Base-by-base conservation (phyloP, 345 rosid species). In the Lepidium aucheri region DNA sequence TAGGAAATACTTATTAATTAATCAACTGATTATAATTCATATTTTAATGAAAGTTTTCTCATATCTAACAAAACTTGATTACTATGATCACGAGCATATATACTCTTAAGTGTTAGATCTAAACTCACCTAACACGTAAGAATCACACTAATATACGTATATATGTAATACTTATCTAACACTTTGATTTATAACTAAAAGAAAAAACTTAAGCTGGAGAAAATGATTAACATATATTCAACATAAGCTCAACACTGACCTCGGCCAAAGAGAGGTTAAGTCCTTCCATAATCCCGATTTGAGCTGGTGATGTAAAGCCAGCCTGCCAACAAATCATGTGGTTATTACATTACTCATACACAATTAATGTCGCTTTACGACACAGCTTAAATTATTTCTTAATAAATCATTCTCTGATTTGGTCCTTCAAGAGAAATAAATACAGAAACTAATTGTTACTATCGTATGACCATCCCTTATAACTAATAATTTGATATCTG, bases 221-320 rank as follows among this genome's bases (percentile, higher is more conserved):
- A n/a, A n/a, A n/a, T n/a, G n/a, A n/a, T n/a, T n/a, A n/a, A n/a
- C n/a, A n/a, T n/a, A n/a, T 61, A 43, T 16, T 5, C 18, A 51
- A 9, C 18, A 24, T 24, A 3, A 59, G 22, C 30, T 32, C 7
- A 20, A 53, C 3, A 53, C 67, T 38, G 67, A 88, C 97, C 84
- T 86, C 81, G 8, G 88, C 86, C 28, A 84, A 64, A 43, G 95
- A 82, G 35, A 91, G 90, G 59, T 69, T 62, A 36, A 91, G 65
- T 24, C 85, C 92, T 38, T 66, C 62, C 81, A 79, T 83, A 22
- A 91, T 89, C 74, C 89, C 98, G 38, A 82, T 68, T 60, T 89
- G 86, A 68, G 87, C 84, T 64, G 98, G 98, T 56, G 98, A 91
- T 30, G 98, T 89, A 74, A 81, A 91, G 53, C 95, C 96, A 62